Evolutionary conservation across 495 filamentous ascomycete species (phyloP).

Genomic region (Aspergillus sclerotiicarbonarius): DNA sequence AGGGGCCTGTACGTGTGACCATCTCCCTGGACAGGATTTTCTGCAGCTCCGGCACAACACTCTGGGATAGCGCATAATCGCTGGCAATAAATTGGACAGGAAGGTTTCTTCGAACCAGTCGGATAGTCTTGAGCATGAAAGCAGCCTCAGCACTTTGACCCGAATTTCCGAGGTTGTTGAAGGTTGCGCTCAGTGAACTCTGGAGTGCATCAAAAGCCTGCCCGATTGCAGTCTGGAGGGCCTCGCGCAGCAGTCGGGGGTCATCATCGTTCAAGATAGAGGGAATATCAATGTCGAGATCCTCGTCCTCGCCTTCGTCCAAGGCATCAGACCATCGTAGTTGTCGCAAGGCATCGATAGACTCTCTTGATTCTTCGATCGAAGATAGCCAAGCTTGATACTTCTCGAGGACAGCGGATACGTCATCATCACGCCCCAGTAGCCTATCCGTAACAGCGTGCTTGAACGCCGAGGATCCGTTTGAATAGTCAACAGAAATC

Average conservation of each 20-base stretch:
- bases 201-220: slow-evolving; percentile 61
- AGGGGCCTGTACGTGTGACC: slow-evolving; percentile 15
- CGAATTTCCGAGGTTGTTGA: slow-evolving; percentile 40
- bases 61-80: slow-evolving; percentile 39
- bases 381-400: slow-evolving; percentile 69
- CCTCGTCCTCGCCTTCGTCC: slow-evolving; percentile 71
- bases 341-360: slow-evolving; percentile 64
- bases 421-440: slow-evolving; percentile 64
- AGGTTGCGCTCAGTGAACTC: slow-evolving; percentile 46
- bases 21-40: slow-evolving; percentile 46
- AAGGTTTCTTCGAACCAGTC: slow-evolving; percentile 68
- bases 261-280: slow-evolving; percentile 70
- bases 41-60: slow-evolving; percentile 57
- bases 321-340: slow-evolving; percentile 75
- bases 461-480: slow-evolving; percentile 57
- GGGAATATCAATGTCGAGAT: slow-evolving; percentile 60
- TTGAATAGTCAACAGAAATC: slow-evolving; percentile 47
- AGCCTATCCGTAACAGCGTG: slow-evolving; percentile 47
- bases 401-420: slow-evolving; percentile 54
- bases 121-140: slow-evolving; percentile 72
- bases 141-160: slow-evolving; percentile 56
- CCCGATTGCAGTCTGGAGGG: slow-evolving; percentile 55
- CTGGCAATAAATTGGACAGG: slow-evolving; percentile 45
- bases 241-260: slow-evolving; percentile 59
- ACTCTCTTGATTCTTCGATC: slow-evolving; percentile 57